Evolutionary conservation across 768 basidiomycete species (phyloP).

Genomic region (Gymnopilus junonius): DNA sequence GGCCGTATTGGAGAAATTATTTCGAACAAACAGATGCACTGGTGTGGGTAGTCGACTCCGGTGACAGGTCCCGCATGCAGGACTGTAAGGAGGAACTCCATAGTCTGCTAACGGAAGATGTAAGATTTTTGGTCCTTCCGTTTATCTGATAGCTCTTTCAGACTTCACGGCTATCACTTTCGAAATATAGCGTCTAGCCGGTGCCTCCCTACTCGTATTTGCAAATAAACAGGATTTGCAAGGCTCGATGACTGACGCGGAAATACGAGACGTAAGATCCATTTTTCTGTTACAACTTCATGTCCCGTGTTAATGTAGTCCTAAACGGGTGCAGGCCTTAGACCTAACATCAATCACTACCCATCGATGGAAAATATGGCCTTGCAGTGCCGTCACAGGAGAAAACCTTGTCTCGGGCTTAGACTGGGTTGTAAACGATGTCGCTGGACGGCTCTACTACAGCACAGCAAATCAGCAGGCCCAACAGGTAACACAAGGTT

Average conservation of each 20-base stretch:
- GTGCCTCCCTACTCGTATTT: constrained; percentile 94
- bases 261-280: constrained; percentile 80
- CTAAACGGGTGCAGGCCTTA: constrained; percentile 58
- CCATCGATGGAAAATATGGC: constrained; percentile 88
- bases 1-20: constrained; percentile 99
- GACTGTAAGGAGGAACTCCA: constrained; percentile 92
- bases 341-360: constrained; percentile 81
- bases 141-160: constrained; percentile 11
- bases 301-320: constrained; percentile 17
- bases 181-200: constrained; percentile 76
- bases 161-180: constrained; percentile 26
- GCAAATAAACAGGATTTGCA: constrained; percentile 98
- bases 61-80: constrained; percentile 85
- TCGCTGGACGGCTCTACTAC: constrained; percentile 89
- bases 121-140: constrained; percentile 42
- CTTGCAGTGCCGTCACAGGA: constrained; percentile 94
- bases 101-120: constrained; percentile 89
- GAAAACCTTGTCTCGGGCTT: constrained; percentile 83
- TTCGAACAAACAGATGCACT: constrained; percentile 98
- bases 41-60: constrained; percentile 98
- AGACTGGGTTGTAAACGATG: constrained; percentile 90
- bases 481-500: constrained; percentile 15
- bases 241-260: constrained; percentile 79
- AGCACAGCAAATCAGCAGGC: constrained; percentile 45
- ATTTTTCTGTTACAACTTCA: constrained; percentile 20